Evolutionary conservation across 257 asterid species (phyloP).

Genomic region (Fraxinus excelsior): DNA sequence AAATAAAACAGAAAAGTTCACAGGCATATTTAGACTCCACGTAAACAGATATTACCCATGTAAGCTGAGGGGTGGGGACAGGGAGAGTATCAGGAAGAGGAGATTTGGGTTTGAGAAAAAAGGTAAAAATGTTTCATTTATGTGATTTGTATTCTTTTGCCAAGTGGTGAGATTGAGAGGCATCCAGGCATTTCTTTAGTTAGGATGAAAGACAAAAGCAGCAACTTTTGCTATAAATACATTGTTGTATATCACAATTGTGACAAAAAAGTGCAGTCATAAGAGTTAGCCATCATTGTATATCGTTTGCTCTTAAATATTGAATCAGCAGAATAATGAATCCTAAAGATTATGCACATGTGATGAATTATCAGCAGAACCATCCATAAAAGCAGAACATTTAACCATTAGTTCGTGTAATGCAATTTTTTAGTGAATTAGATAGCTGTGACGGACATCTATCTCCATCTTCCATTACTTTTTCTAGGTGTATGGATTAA

Average conservation of each 20-base stretch:
- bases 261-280: not conserved
- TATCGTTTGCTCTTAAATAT: not conserved
- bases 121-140: not conserved
- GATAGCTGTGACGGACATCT: not conserved
- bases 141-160: not conserved
- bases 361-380: not conserved
- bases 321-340: not conserved
- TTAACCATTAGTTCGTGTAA: not conserved
- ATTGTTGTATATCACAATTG: not conserved
- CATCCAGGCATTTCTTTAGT: not conserved
- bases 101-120: slow-evolving; percentile 5
- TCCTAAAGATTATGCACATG: slow-evolving; percentile 16
- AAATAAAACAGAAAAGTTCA: slow-evolving; percentile 17
- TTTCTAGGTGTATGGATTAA: not conserved
- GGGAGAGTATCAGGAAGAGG: not conserved
- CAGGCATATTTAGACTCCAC: slow-evolving; percentile 14
- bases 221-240: not conserved
- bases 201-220: not conserved
- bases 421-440: not conserved
- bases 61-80: not conserved
- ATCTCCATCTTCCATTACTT: not conserved
- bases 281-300: not conserved
- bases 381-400: not conserved
- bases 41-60: slow-evolving; percentile 1
- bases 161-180: slow-evolving; percentile 12